Evolutionary conservation across 306 rosid species (phyloP).

Genomic region (Glycyrrhiza uralensis): DNA sequence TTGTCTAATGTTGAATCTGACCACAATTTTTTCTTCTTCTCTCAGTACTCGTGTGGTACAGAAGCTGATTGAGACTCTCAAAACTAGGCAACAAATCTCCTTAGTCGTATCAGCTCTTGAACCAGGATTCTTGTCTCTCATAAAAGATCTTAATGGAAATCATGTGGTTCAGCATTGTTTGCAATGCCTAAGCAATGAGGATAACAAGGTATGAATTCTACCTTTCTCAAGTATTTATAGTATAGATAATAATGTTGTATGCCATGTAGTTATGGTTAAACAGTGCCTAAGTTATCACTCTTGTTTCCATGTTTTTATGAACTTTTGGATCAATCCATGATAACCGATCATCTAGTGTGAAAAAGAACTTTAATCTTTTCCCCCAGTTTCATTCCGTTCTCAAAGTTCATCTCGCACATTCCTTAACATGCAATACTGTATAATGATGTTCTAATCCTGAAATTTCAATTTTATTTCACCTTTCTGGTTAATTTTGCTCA

Average conservation of each 20-base stretch:
- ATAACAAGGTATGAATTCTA: slow-evolving; percentile 44
- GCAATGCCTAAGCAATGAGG: slow-evolving; percentile 46
- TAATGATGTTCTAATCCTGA: neutral
- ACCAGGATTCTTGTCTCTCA: slow-evolving; percentile 60
- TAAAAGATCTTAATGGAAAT: slow-evolving; percentile 64
- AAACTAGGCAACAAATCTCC: slow-evolving; percentile 49
- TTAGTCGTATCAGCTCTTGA: slow-evolving; percentile 54
- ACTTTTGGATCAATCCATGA: neutral
- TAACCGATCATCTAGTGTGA: neutral
- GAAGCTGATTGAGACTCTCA: slow-evolving; percentile 65
- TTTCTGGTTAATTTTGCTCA: neutral
- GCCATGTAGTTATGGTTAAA: neutral
- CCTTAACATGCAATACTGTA: neutral
- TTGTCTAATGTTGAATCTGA: neutral
- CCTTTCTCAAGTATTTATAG: neutral
- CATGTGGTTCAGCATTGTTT: slow-evolving; percentile 69
- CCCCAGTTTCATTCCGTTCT: neutral
- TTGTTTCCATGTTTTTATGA: neutral
- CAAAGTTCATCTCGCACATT: neutral
- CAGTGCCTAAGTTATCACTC: neutral
- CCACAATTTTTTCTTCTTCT: neutral
- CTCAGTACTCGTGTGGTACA: slow-evolving; percentile 71
- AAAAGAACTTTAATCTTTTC: neutral
- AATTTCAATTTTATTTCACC: neutral
- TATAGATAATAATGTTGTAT: neutral